Evolutionary conservation across 116 monocot genomes (phyloP).

Genomic region (Trichopus zeylanicus): DNA sequence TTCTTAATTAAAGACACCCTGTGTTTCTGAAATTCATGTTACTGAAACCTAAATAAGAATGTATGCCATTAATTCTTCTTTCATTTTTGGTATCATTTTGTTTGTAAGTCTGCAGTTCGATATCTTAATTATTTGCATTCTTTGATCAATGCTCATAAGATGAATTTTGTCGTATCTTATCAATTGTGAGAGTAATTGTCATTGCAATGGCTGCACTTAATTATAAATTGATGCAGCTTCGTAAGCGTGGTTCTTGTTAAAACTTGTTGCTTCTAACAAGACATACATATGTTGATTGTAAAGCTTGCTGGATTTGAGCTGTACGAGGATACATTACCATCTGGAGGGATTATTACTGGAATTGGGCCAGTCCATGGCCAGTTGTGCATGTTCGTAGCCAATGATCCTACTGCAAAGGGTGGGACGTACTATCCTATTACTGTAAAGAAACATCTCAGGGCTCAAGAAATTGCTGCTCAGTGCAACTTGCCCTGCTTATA

Average conservation of each 20-base stretch:
- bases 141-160: no score
- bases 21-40: neutral
- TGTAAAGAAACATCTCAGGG: constrained; percentile 96
- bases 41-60: neutral
- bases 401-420: constrained; percentile 95
- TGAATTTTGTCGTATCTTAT: no score
- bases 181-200: no score
- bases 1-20: neutral
- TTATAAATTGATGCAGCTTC: no score
- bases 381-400: constrained; percentile 95
- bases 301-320: constrained; percentile 96
- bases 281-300: neutral
- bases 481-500: constrained; percentile 91
- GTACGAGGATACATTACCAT: constrained; percentile 80
- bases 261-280: neutral
- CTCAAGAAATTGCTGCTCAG: constrained; percentile 90
- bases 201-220: no score
- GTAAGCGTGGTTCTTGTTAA: neutral
- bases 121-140: no score
- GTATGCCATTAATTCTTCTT: no score
- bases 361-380: constrained; percentile 87
- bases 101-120: no score
- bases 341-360: constrained; percentile 91
- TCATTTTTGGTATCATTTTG: no score
- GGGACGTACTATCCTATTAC: constrained; percentile 98